Evolutionary conservation across 352 stramenopile genomes (phyloP), one percentile per base, ranked within the genome.

Genomic region (Phytopythium delawarense): DNA sequence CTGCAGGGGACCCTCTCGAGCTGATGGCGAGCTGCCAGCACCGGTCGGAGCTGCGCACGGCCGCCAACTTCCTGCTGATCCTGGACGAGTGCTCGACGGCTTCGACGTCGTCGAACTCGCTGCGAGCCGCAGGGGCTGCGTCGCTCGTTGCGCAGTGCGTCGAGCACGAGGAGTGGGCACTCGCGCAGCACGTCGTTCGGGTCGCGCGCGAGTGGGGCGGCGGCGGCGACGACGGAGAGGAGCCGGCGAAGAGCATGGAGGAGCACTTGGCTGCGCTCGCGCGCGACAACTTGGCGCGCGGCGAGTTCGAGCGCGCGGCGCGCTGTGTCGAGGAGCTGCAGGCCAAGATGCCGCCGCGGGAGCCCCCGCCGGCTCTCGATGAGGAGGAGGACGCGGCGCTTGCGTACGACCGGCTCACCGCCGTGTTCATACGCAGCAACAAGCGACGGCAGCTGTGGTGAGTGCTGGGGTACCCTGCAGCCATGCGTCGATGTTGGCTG

Each of bases 51-150:
- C 62, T 95, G 13, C 81, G 72, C 20, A 95, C 87, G 5, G 84
- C 87, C 16, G 87, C 87, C 12, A 95, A 95, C 39, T 95, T 95
- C 53, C 45, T 95, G 57, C 62, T 95, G 9, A 87, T 92, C 23
- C 54, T 95, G 11, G 87, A 92, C 6, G 83, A 91, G 28, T 88
- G 78, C n/a, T 83, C 77, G 2, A 67, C 62, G 5, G 74, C 66
- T 3, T 71, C 65, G 34, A 59, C 62, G 15, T 68, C 71, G 1
- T 76, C 72, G 0, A 59, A 72, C 21, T 63, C 66, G 1, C 48
- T 70, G 28, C 76, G 87, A 0, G 87, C 74, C 61, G 74, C 78
- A 18, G 81, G 78, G 8, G 87, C 87, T 0, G 77, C 80, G 5
- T 79, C 89, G 57, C 54, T 95, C 12, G 57, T 92, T 13, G 75